These are phyloP conservation scores for Peronosclerospora sorghi DNA, from an alignment of 352 stramenopile species.

Conservation along the genomic window DNA sequence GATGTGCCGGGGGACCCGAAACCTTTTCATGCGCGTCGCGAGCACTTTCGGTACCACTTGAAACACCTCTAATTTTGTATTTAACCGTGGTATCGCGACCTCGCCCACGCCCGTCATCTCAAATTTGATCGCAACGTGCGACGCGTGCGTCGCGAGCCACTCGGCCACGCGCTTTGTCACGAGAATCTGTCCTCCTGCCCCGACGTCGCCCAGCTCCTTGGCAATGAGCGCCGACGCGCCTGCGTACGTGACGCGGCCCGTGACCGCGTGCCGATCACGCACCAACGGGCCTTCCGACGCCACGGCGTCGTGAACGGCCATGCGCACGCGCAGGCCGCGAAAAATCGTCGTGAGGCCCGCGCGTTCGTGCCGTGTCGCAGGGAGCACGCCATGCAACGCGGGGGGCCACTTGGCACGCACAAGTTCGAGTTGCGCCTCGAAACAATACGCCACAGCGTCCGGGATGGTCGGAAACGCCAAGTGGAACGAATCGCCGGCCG, in stretches of 20 bases:
- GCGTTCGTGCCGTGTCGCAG: conserved; percentile 25
- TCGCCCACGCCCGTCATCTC: conserved; percentile 17
- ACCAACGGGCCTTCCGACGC: conserved; percentile 21
- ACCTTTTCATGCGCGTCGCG: conserved; percentile 7
- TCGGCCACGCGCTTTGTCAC: conserved; percentile 31
- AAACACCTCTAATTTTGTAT: conserved; percentile 22
- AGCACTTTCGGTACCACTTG: conserved; percentile 21
- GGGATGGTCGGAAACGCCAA: conserved; percentile 43
- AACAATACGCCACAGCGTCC: conserved; percentile 39
- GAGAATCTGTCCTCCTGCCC: conserved; percentile 40
- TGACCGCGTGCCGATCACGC: conserved; percentile 29
- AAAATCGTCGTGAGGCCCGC: conserved; percentile 22
- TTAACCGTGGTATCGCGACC: conserved; percentile 21
- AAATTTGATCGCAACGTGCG: conserved; percentile 12
- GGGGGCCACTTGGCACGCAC: conserved; percentile 43
- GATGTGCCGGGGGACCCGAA: conserved; percentile 9
- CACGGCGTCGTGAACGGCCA: conserved; percentile 34
- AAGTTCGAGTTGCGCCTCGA: conserved; percentile 33
- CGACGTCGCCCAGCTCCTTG: conserved; percentile 36
- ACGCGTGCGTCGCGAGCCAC: conserved; percentile 19
- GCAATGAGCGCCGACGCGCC: conserved; percentile 37
- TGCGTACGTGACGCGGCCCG: conserved; percentile 29
- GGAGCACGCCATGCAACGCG: conserved; percentile 26
- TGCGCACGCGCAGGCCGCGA: conserved; percentile 30
- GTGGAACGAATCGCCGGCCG: conserved; percentile 39